Conservation (phyloP, 179 eudicot genomes). For the Monotropa hypopitys region DNA sequence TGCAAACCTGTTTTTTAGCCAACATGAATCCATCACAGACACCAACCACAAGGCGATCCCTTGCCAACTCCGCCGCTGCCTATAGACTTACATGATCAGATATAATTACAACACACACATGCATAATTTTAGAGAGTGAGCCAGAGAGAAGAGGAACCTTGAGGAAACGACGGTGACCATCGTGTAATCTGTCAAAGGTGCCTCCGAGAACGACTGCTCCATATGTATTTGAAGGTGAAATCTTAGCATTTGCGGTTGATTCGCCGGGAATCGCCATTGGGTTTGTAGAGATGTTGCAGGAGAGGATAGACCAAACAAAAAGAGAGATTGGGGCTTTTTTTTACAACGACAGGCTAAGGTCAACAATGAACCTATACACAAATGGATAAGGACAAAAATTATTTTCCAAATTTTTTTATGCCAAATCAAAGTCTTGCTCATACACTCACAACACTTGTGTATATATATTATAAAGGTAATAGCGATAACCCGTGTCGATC, state of each 20-base stretch:
- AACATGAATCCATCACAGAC: slow-evolving; percentile 86
- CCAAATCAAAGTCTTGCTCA: no score
- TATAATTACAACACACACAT: not conserved
- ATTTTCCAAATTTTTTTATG: no score
- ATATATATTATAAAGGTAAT: no score
- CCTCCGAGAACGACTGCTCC: slow-evolving; percentile 75
- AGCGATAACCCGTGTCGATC: no score
- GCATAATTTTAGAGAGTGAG: not conserved
- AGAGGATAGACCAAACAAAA: not conserved
- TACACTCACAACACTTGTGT: no score
- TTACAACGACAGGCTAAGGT: no score
- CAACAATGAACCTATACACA: no score
- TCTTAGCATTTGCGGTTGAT: slow-evolving; percentile 3
- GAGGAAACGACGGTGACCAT: slow-evolving; percentile 84
- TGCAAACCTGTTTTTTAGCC: slow-evolving; percentile 52
- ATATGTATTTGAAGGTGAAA: slow-evolving; percentile 42
- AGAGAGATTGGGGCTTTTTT: no score
- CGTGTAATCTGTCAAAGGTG: slow-evolving; percentile 88
- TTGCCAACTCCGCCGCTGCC: slow-evolving; percentile 67
- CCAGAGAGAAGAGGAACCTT: slow-evolving; percentile 28
- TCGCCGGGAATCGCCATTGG: slow-evolving; percentile 11
- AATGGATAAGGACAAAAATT: no score
- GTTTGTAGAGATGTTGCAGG: not conserved
- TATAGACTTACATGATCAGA: slow-evolving; percentile 7
- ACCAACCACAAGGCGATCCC: slow-evolving; percentile 64